Conservation (phyloP, 768 basidiomycete species). For the Mycena vitilis region DNA sequence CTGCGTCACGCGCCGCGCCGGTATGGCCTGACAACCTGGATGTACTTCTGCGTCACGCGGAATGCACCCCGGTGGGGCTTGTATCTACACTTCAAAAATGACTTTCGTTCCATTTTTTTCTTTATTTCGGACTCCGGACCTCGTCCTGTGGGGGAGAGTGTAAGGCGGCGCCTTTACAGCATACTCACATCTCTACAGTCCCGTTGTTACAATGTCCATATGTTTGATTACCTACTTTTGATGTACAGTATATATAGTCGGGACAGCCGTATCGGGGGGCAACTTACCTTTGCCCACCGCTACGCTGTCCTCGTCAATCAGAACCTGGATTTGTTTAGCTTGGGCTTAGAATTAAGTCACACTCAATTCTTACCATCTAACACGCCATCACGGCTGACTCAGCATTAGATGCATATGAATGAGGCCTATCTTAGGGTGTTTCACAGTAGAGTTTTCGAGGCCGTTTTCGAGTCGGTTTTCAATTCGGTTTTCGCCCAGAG, state of each 20-base stretch:
- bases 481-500: too few species aligned
- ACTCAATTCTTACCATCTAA: too few species aligned
- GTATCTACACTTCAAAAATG: neutral
- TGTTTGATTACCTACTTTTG: neutral
- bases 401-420: too few species aligned
- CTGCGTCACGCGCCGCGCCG: too few species aligned
- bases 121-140: neutral
- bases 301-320: neutral
- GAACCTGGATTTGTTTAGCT: neutral
- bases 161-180: neutral
- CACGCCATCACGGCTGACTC: too few species aligned
- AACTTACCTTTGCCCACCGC: neutral
- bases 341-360: neutral
- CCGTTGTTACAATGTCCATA: neutral
- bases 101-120: neutral
- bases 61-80: too few species aligned
- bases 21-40: neutral
- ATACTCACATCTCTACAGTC: neutral
- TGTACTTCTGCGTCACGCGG: neutral
- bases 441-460: too few species aligned
- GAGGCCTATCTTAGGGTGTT: too few species aligned
- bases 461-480: too few species aligned
- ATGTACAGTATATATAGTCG: neutral
- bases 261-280: neutral
- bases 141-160: slow-evolving; percentile 5